Evolutionary conservation across 225 moss, liverwort and hornwort species (phyloP), one percentile per base, ranked within the genome.

Genomic region (Bryoerythrophyllum caledonicum): DNA sequence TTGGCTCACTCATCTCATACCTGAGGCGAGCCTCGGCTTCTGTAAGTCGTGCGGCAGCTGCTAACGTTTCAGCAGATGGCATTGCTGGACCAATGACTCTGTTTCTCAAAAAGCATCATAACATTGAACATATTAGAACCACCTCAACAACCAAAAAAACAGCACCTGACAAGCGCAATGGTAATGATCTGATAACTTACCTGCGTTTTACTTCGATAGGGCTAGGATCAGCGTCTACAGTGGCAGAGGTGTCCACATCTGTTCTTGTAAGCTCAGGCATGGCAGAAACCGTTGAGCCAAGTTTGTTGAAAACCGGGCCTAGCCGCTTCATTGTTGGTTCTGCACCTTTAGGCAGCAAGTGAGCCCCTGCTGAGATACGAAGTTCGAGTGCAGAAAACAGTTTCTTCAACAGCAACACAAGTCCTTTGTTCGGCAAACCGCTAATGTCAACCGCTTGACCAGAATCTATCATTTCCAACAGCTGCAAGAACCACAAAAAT

Each of bases 41-140:
- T 51, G 92, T 87, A 65, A 94, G 85, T 74, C 85, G 90, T 26
- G 94, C 96, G 28, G 96, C 96, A 65, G 96, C 96, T 67, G 92
- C 91, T 73, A 97, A 76, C 82, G 89, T 90, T 72, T 91, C 94
- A 37, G 90, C 86, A 55, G 96, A 94, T 59, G 96, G 96, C 91
- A 89, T 90, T 20, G 92, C 92, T 55, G 96, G 96, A 59, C 96
- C 96, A 40, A 94, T 94, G n/a, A 91, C 86, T 81, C 94, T 95
- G 83, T 48, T 60, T 19, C 11, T 59, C 86, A 73, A 20, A 38
- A 46, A 74, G 59, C 35, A 67, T 64, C 48, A 60, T 38, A 19
- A 6, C 2, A 49, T 28, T n/a, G 73, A 43, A 72, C 4, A 38
- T 60, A 61, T 60, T 0, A 7, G 17, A 54, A 38, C 25, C 49